phyloP scores from a whole-genome alignment of 1,139 yeast genomes.

The Nadsonia starkeyi-henricii region DNA sequence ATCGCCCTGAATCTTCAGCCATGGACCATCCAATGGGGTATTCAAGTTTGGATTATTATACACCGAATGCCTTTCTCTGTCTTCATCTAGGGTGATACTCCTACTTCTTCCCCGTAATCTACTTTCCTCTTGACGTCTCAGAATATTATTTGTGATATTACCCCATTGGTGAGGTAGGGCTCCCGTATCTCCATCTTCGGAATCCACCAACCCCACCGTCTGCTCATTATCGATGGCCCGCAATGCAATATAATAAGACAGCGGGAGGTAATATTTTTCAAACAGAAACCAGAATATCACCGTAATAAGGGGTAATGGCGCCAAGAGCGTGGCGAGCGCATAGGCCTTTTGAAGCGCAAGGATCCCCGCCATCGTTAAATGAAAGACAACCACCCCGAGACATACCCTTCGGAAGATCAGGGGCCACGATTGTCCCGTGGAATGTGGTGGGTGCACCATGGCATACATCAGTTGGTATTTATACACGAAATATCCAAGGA shows the following conservation, averaged over 20 bases:
- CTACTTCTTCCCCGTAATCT: conserved; percentile 9
- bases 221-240: conserved; percentile 35
- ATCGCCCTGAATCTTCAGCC: conserved; percentile 54
- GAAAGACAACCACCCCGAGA: conserved; percentile 60
- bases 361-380: conserved; percentile 85
- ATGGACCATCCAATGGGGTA: conserved; percentile 65
- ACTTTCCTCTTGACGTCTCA: conserved; percentile 1
- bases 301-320: conserved; percentile 64
- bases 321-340: conserved; percentile 50
- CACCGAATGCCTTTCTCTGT: conserved; percentile 49
- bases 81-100: conserved; percentile 45
- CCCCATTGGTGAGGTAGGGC: neutral
- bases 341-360: conserved; percentile 69
- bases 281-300: conserved; percentile 63
- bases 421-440: conserved; percentile 85
- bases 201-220: conserved; percentile 14
- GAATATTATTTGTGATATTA: conserved; percentile 1
- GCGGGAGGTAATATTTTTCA: conserved; percentile 66
- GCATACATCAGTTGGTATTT: conserved; percentile 71
- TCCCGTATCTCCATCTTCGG: conserved; percentile 1
- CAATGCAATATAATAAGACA: conserved; percentile 74
- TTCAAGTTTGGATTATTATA: conserved; percentile 68
- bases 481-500: conserved; percentile 63
- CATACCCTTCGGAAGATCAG: conserved; percentile 59
- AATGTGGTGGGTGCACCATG: conserved; percentile 77